Conservation (phyloP, 805 yeast species). For the Candida yuanshanica region DNA sequence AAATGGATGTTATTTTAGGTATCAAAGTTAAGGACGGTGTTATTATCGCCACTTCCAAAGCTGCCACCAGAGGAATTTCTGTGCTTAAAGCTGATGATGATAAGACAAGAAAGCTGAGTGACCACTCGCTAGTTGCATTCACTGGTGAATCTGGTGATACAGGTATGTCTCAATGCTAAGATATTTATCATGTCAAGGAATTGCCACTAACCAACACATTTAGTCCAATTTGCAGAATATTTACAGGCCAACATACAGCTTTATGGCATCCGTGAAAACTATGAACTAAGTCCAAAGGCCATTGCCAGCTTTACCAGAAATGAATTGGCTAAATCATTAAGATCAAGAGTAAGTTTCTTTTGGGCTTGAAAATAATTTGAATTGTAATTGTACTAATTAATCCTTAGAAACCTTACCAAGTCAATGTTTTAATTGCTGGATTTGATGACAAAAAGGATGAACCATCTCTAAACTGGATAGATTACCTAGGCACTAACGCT, state of each 20-base stretch:
- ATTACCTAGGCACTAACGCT: slow-evolving; percentile 87
- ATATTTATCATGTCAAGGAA: not conserved
- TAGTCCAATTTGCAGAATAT: slow-evolving; percentile 86
- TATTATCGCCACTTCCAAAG: slow-evolving; percentile 89
- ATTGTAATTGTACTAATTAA: slow-evolving; percentile 10
- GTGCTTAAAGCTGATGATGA: slow-evolving; percentile 73
- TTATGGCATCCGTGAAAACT: slow-evolving; percentile 77
- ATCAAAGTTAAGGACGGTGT: slow-evolving; percentile 77
- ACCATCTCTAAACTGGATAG: slow-evolving; percentile 82
- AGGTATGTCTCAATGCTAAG: slow-evolving; percentile 21
- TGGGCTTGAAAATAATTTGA: not conserved
- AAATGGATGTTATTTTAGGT: slow-evolving; percentile 89
- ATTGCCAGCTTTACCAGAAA: slow-evolving; percentile 85
- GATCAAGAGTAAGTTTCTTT: slow-evolving; percentile 60
- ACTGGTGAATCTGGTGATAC: slow-evolving; percentile 98
- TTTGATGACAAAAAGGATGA: slow-evolving; percentile 51
- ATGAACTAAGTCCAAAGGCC: slow-evolving; percentile 78
- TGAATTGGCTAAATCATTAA: slow-evolving; percentile 78
- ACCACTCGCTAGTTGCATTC: slow-evolving; percentile 77
- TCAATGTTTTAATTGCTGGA: slow-evolving; percentile 85
- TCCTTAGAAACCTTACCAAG: slow-evolving; percentile 79
- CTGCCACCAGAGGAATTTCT: slow-evolving; percentile 87
- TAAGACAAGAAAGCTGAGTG: slow-evolving; percentile 69
- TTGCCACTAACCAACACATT: slow-evolving; percentile 10
- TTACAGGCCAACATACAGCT: slow-evolving; percentile 90